Evolutionary conservation across 306 rosid species (phyloP).

Genomic region (Trifolium pratense): DNA sequence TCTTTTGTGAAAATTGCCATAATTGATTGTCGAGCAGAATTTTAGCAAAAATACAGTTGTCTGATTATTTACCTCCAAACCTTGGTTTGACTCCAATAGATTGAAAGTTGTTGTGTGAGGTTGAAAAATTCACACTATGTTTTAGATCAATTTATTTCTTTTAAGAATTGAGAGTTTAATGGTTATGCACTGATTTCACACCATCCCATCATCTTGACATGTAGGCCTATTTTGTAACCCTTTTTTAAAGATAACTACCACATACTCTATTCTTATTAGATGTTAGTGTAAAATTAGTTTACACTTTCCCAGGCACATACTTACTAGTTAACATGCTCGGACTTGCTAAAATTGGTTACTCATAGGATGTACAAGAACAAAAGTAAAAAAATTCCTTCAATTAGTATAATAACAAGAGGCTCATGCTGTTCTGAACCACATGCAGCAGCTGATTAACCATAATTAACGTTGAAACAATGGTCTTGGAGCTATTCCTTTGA

Average conservation of each 20-base stretch:
- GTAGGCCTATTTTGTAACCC: too few species aligned
- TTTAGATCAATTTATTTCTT: not conserved
- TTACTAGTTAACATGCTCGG: too few species aligned
- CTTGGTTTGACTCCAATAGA: not conserved
- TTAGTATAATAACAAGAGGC: not conserved
- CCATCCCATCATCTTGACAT: too few species aligned
- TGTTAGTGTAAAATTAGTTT: not conserved
- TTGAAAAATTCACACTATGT: not conserved
- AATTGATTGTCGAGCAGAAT: not conserved
- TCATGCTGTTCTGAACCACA: not conserved
- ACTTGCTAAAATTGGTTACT: too few species aligned
- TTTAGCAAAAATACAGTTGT: not conserved
- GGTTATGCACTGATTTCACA: too few species aligned
- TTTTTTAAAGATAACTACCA: too few species aligned
- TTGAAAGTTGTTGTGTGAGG: not conserved
- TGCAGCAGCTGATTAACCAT: not conserved
- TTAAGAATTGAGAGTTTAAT: too few species aligned
- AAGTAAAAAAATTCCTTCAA: not conserved
- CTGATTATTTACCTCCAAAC: not conserved
- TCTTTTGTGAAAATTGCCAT: not conserved
- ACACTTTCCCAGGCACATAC: too few species aligned
- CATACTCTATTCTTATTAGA: too few species aligned
- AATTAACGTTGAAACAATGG: not conserved
- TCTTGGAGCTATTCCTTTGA: slow-evolving; percentile 17
- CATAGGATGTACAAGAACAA: not conserved